Evolutionary conservation across 129 eudicot species (phyloP), one percentile per base, ranked within the genome.

Genomic region (Pittosporum tobira): DNA sequence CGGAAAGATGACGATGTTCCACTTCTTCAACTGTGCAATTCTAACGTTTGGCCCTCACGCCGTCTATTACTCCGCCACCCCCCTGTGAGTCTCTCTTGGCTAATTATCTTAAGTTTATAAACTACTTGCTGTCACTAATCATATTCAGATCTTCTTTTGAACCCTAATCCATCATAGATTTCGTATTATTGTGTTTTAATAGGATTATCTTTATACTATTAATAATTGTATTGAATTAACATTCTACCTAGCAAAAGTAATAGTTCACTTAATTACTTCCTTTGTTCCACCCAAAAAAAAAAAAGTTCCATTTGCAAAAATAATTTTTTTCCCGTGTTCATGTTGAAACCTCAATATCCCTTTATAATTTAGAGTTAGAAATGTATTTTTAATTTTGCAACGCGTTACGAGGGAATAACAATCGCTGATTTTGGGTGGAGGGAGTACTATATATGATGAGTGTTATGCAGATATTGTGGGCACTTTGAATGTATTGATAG

Each of bases 31-130:
- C 70, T 91, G 98, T 68, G 98, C 98, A 18, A 91, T 91, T 56
- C 67, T 91, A 43, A 91, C 98, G 5, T 91, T 91, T 45, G 98
- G 98, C 30, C 98, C 98, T 71, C 98, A 91, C 82, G 95, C 95
- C 69, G 94, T 91, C 57, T 91, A 91, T 71, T 91, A 91, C 73
- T 83, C 98, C 65, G 98, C 98, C 58, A 91, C 98, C 53, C 98
- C 98, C 42, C 63, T 91, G 98, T 91, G 38, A 73, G 89, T 68
- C 71, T n/a, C n/a, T 26, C 52, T 48, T 52, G n/a, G n/a, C n/a
- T n/a, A n/a, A n/a, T 9, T 51, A 2, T 34, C 23, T 46, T 38
- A 3, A 8, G 15, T 24, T 20, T 16, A 16, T 18, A 24, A n/a
- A 14, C 3, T 40, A 22, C 26, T 18, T 10, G 10, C 14, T 44